Conservation (phyloP, 495 filamentous ascomycete species). For the Aspergillus baeticus region DNA sequence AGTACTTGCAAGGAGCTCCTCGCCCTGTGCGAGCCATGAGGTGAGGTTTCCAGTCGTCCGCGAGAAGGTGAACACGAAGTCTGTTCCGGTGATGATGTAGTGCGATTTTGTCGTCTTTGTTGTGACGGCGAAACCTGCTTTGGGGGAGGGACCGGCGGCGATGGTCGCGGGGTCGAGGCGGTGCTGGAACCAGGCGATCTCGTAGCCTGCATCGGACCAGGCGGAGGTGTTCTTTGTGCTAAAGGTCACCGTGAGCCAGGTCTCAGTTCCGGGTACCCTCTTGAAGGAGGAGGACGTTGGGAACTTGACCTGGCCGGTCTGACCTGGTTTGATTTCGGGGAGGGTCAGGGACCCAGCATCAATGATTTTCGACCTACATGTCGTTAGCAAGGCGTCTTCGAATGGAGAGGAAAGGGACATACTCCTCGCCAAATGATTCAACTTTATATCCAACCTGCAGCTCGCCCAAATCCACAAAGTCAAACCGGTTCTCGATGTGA, state of each 20-base stretch:
- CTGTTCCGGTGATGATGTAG: not conserved
- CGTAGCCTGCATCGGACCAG: slow-evolving; percentile 29
- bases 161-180: not conserved
- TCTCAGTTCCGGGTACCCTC: slow-evolving; percentile 8
- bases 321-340: slow-evolving; percentile 18
- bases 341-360: slow-evolving; percentile 22
- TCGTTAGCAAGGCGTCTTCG: not conserved
- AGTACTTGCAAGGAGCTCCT: not conserved
- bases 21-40: slow-evolving; percentile 10
- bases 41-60: slow-evolving; percentile 18
- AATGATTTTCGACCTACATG: slow-evolving; percentile 2
- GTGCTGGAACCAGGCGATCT: slow-evolving; percentile 35
- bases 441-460: slow-evolving; percentile 31
- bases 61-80: slow-evolving; percentile 14
- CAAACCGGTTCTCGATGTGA: slow-evolving; percentile 50
- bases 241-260: slow-evolving; percentile 34
- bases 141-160: not conserved
- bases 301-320: slow-evolving; percentile 16
- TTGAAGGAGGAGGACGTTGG: slow-evolving; percentile 2
- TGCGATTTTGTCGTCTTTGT: not conserved
- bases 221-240: slow-evolving; percentile 20
- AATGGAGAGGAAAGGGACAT: not conserved
- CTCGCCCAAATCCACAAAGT: slow-evolving; percentile 52
- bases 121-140: not conserved
- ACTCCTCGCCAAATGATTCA: slow-evolving; percentile 20